These are phyloP conservation scores for Talaromyces sp. DNA, from an alignment of 2,329 filamentous ascomycete species.

Conservation along the genomic window DNA sequence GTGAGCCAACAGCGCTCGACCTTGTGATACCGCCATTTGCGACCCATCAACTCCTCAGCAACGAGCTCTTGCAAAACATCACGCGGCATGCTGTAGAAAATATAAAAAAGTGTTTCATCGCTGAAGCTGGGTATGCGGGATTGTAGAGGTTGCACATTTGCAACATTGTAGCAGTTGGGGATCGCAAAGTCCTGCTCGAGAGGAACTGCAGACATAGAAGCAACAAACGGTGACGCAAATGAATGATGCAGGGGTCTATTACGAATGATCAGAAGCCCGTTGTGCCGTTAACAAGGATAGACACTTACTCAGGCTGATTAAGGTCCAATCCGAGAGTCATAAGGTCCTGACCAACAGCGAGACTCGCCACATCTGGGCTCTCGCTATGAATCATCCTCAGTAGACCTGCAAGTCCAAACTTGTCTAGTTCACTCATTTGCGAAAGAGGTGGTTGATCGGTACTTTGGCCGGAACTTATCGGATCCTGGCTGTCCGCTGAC, in stretches of 20 bases:
- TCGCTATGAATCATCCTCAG: conserved; percentile 55
- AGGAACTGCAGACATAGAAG: conserved; percentile 53
- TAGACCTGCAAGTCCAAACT: conserved; percentile 59
- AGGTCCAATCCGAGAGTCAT: conserved; percentile 62
- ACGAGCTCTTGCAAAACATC: conserved; percentile 65
- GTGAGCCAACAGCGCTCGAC: conserved; percentile 52
- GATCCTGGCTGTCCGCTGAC: conserved; percentile 34
- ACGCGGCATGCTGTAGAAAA: conserved; percentile 65
- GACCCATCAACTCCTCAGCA: conserved; percentile 57
- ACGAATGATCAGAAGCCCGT: conserved; percentile 26
- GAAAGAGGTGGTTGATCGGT: conserved; percentile 43
- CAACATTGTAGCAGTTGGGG: conserved; percentile 62
- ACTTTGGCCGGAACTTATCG: conserved; percentile 31
- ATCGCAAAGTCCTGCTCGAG: conserved; percentile 62
- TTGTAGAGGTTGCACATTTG: conserved; percentile 61
- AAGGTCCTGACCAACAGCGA: conserved; percentile 62
- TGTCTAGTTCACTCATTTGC: conserved; percentile 59
- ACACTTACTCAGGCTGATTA: conserved; percentile 56
- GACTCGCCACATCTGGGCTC: conserved; percentile 49
- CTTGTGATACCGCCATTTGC: conserved; percentile 53
- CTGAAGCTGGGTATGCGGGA: conserved; percentile 57
- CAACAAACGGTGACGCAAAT: conserved; percentile 61
- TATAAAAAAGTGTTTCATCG: conserved; percentile 64
- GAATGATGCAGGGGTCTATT: conserved; percentile 58
- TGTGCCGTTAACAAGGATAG: not conserved